phyloP scores from a whole-genome alignment of 1,139 yeast genomes.

The Lizanozyma gosingica region DNA sequence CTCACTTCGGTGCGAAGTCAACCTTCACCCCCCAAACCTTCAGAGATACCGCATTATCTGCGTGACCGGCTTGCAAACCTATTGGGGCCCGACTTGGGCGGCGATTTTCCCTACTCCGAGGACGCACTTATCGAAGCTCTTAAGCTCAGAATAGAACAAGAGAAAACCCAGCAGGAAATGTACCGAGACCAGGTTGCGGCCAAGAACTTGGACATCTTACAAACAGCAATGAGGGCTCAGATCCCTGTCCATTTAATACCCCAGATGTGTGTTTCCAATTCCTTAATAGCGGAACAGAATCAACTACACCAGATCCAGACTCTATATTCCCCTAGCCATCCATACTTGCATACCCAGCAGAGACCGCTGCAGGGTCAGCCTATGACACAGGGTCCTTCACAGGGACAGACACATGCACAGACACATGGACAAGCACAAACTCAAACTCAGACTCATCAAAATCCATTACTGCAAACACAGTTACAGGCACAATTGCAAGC shows the following conservation, averaged over 20 bases:
- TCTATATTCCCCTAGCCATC: neutral
- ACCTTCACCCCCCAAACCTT: neutral
- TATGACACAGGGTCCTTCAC: neutral
- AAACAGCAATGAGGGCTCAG: conserved; percentile 52
- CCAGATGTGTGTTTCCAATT: conserved; percentile 36
- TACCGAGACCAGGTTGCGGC: conserved; percentile 58
- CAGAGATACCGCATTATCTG: neutral
- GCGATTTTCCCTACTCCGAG: conserved; percentile 55
- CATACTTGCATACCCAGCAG: conserved; percentile 2
- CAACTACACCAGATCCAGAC: conserved; percentile 2
- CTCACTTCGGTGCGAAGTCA: neutral
- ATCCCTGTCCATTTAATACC: conserved; percentile 69
- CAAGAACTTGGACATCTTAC: conserved; percentile 52
- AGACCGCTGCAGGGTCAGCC: neutral
- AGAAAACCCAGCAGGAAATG: conserved; percentile 74
- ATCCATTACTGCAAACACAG: too few relatives aligned
- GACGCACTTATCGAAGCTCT: conserved; percentile 55
- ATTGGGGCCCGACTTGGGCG: conserved; percentile 43
- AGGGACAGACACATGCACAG: neutral
- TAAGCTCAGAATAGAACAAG: conserved; percentile 65
- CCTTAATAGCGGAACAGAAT: neutral
- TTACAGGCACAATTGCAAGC: neutral
- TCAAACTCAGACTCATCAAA: neutral
- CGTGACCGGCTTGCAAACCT: conserved; percentile 8
- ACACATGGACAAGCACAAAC: neutral